Conservation (phyloP, 306 rosid species). For the Citrullus amarus region DNA sequence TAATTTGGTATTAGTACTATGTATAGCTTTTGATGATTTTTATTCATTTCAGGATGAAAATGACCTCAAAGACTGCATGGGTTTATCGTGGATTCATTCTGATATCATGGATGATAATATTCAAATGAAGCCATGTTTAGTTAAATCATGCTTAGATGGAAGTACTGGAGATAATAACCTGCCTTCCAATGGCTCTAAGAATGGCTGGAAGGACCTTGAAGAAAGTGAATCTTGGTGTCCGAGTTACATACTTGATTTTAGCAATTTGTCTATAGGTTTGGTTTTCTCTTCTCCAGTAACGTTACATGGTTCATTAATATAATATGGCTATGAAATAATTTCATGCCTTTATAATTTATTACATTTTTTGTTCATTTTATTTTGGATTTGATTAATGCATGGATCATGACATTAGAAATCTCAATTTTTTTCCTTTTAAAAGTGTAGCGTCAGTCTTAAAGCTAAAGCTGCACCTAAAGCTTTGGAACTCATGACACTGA, state of each 20-base stretch:
- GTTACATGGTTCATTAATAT: not conserved
- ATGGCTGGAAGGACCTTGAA: conserved; percentile 22
- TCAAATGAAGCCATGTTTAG: conserved; percentile 54
- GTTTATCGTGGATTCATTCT: conserved; percentile 76
- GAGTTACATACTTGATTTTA: conserved; percentile 84
- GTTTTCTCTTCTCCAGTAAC: conserved; percentile 10
- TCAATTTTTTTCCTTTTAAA: not conserved
- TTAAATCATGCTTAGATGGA: conserved; percentile 24
- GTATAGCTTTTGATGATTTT: not conserved
- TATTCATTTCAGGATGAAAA: conserved; percentile 42
- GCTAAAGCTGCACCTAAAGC: not conserved
- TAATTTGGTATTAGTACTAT: conserved; percentile 2
- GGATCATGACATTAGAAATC: not conserved
- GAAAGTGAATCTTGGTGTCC: conserved; percentile 59
- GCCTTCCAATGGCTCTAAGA: conserved; percentile 19
- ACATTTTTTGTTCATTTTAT: not conserved
- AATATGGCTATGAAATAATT: not conserved
- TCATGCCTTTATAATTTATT: not conserved
- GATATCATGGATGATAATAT: conserved; percentile 95
- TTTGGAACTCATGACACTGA: not conserved
- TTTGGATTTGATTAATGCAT: not conserved
- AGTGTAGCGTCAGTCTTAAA: not conserved
- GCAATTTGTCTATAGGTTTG: conserved; percentile 80
- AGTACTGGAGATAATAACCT: conserved; percentile 17
- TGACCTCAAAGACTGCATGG: conserved; percentile 35